Evolutionary conservation across 208 protist genomes (phyloP), one percentile per base, ranked within the genome.

Genomic region (Trypanosoma scelopori): DNA sequence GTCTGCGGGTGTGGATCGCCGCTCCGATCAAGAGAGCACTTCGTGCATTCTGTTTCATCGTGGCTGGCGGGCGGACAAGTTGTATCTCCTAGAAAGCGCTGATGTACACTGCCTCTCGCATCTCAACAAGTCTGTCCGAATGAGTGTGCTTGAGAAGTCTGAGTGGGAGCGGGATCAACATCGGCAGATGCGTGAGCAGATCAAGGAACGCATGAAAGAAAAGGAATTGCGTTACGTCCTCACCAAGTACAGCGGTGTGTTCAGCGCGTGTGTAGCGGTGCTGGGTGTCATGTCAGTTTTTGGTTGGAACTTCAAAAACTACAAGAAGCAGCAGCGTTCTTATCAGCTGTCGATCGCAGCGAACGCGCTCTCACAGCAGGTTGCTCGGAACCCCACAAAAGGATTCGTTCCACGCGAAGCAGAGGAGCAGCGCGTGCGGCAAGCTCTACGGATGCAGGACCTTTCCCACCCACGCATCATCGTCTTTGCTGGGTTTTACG

Each of bases 271-370:
- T 53, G 85, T 95, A 35, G 86, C 90, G 32, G 85, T 92, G 52
- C 51, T 84, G 39, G 87, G 87, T 49, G 90, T 85, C 62, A 81
- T 85, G 71, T 93, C 87, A 30, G 74, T 95, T 25, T 95, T 95
- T 67, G 82, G 84, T 43, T 95, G 90, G 90, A 95, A 95, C 64
- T 93, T 89, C 66, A 88, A 87, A 56, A 93, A 95, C 74, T 93
- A 91, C 71, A 76, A 79, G 20, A 91, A 87, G 63, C 81, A 89
- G 55, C 84, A 90, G 67, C 84, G 90, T 20, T 85, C 80, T 15
- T 91, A 89, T 45, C 90, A 95, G 62, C 69, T 94, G 52, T 82
- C 81, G 50, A 51, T 84, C 12, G 84, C 88, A 12, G 78, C 78
- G 30, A 76, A 76, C 39, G 78, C 82, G 39, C 66, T 93, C 32